Conservation (phyloP, 768 basidiomycete species). For the Pleurotus cornucopiae region DNA sequence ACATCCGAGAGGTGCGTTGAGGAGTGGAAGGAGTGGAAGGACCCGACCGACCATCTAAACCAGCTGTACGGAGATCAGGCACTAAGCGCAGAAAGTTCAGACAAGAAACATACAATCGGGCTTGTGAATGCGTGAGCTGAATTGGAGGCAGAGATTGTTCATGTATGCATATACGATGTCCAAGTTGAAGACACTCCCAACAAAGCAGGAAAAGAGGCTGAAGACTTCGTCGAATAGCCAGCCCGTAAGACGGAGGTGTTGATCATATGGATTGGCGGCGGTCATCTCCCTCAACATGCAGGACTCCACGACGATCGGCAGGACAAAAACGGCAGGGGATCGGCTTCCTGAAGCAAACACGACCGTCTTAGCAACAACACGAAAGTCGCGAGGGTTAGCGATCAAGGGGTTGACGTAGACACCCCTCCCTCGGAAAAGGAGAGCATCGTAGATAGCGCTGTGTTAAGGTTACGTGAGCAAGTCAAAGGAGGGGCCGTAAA, state of each 20-base stretch:
- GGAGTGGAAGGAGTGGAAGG: background rate
- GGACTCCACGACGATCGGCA: background rate
- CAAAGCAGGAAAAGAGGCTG: background rate
- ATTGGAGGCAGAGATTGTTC: background rate
- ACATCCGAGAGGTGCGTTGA: background rate
- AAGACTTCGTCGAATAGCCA: background rate
- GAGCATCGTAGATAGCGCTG: background rate
- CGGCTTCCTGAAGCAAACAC: background rate
- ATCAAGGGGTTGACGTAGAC: background rate
- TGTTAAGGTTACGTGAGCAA: background rate
- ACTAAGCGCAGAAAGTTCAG: background rate
- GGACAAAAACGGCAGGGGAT: background rate
- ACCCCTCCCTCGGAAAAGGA: background rate
- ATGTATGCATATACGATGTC: background rate
- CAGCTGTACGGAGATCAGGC: background rate
- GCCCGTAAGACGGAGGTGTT: background rate
- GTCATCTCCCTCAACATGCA: background rate
- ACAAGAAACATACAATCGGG: background rate
- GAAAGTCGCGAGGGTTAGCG: background rate
- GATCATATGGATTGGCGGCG: background rate
- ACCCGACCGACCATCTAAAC: no score
- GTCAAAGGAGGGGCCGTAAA: background rate
- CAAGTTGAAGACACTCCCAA: background rate
- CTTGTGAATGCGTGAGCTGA: background rate
- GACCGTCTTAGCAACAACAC: background rate